Evolutionary conservation across 306 rosid genomes (phyloP), one percentile per base, ranked within the genome.

Genomic region (Glycine tomentella): DNA sequence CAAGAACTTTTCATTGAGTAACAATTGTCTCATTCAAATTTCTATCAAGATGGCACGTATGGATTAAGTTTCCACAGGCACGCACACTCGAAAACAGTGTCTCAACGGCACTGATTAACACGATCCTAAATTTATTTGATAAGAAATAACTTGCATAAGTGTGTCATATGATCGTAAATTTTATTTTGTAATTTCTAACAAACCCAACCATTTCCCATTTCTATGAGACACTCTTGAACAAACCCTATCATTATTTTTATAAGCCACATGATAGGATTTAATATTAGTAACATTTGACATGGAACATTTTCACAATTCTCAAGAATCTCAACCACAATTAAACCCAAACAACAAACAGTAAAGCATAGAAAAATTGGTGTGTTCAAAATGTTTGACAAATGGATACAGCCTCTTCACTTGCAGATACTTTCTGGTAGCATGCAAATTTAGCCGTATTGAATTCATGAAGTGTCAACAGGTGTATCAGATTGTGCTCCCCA

Each of bases 401-500:
- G 71, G 53, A 53, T 31, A 42, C 72, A 81, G 25, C 56, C 71
- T 50, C 46, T 65, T 84, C 25, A 13, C 72, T 58, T 72, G 80
- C 68, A 73, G 50, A 53, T 16, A 36, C 65, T 48, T 80, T 61
- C 36, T 49, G 78, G 59, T 25, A 61, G 44, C 81, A 56, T n/a
- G 68, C 53, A 49, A 61, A 62, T 56, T 53, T 44, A 44, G 16
- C 34, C 20, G 68, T 33, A 59, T 58, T 49, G 33, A 6, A n/a
- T 46, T 69, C 68, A 11, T 17, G 75, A 50, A 76, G 89, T 75
- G 56, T 89, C 92, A 3, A 93, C 91, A 2, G 92, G 99, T 31
- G 98, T 93, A 42, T 96, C 93, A 4, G 95, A 14, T 0, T 90
- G 85, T 4, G 89, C 90, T 71, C 98, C 99, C 99, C 99, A 96